Evolutionary conservation across 2,329 filamentous ascomycete genomes (phyloP).

Genomic region (Botrytis squamosa): DNA sequence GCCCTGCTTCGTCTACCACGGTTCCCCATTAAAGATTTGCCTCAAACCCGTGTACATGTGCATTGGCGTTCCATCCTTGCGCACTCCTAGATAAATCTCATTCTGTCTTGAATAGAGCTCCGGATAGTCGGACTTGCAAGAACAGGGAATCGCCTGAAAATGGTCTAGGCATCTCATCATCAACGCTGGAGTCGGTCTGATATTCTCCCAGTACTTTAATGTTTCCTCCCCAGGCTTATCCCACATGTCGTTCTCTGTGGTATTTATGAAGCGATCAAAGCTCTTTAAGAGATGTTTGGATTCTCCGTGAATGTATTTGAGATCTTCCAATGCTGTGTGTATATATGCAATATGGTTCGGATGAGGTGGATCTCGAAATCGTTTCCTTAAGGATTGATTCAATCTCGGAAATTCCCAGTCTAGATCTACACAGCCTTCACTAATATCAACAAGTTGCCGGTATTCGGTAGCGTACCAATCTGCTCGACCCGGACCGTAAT

Average conservation of each 20-base stretch:
- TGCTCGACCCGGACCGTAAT: fast-evolving
- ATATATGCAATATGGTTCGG: too few species aligned
- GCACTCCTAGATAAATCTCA: fast-evolving
- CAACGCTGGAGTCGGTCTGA: neutral
- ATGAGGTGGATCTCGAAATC: too few species aligned
- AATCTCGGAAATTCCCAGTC: neutral
- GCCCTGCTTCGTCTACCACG: neutral
- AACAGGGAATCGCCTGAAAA: fast-evolving
- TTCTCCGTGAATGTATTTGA: neutral
- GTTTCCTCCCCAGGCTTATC: neutral
- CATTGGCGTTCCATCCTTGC: neutral
- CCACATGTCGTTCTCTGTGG: neutral
- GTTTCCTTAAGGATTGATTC: too few species aligned
- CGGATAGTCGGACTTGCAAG: neutral
- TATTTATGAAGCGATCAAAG: neutral
- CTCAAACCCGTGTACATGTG: neutral
- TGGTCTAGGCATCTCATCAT: fast-evolving
- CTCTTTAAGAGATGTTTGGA: too few species aligned
- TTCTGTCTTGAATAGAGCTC: fast-evolving
- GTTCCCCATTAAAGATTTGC: neutral
- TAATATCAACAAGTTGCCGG: neutral
- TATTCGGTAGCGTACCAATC: fast-evolving
- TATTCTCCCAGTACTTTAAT: neutral
- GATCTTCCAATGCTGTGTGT: fast-evolving
- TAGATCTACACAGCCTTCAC: neutral